Evolutionary conservation across 352 stramenopile genomes (phyloP).

Genomic region (Pythium brassicae): DNA sequence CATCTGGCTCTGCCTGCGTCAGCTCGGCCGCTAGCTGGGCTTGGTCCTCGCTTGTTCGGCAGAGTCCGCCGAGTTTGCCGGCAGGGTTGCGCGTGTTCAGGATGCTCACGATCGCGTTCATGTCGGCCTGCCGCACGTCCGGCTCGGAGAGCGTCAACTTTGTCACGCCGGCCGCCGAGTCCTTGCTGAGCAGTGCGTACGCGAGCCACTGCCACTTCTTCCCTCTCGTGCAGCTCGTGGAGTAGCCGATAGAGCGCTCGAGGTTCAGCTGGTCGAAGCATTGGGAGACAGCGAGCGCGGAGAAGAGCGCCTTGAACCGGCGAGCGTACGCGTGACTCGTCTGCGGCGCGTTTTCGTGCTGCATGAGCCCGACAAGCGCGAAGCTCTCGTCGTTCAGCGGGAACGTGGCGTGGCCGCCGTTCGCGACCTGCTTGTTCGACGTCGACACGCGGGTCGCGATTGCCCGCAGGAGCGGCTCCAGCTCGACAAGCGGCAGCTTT

Average conservation of each 20-base stretch:
- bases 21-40: not conserved
- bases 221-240: not conserved
- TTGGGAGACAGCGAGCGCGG: not conserved
- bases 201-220: constrained; percentile 9
- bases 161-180: not conserved
- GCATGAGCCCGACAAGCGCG: not conserved
- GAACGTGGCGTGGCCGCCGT: not conserved
- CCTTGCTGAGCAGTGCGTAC: constrained; percentile 11
- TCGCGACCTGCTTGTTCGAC: not conserved
- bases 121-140: constrained; percentile 4
- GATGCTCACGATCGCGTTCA: constrained; percentile 19
- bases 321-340: not conserved
- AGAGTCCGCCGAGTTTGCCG: constrained; percentile 14
- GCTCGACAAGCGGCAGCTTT: not conserved
- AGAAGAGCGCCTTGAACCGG: constrained; percentile 1
- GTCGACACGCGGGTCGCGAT: constrained; percentile 1
- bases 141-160: constrained; percentile 1
- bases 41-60: not conserved
- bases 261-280: not conserved
- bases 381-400: not conserved
- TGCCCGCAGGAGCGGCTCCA: not conserved
- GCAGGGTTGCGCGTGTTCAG: constrained; percentile 16
- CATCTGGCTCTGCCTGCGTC: not conserved
- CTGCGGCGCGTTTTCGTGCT: not conserved
- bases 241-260: not conserved